Percentiles rank a stretch among this genome's conserved stretches.
These are phyloP conservation scores for Colletotrichum horii DNA, from an alignment of 2,329 filamentous ascomycete species.

Conservation along the genomic window DNA sequence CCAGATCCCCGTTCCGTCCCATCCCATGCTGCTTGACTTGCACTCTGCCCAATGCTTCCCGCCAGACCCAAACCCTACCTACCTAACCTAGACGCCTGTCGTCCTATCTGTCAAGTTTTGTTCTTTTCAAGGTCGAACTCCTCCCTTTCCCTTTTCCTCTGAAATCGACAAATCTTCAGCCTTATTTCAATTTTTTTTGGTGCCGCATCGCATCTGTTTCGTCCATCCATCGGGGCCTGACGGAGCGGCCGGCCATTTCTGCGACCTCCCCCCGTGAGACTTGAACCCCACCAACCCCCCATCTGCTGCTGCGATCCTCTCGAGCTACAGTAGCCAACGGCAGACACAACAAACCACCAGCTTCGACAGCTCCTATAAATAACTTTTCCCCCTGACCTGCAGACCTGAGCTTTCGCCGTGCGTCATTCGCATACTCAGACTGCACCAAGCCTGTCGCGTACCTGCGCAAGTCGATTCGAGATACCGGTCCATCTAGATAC, in stretches of 20 bases:
- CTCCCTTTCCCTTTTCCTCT: background rate
- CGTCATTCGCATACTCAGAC: conserved; percentile 9
- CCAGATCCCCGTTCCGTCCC: conserved; percentile 3
- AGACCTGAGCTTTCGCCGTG: conserved; percentile 14
- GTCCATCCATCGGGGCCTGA: conserved; percentile 2
- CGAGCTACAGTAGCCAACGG: conserved; percentile 6
- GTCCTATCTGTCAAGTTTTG: conserved; percentile 16
- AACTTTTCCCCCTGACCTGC: conserved; percentile 21
- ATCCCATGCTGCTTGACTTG: conserved; percentile 4
- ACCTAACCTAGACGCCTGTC: background rate
- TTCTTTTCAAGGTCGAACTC: conserved; percentile 1
- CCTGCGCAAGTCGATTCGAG: conserved; percentile 23
- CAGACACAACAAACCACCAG: conserved; percentile 17
- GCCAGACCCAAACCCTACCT: conserved; percentile 9
- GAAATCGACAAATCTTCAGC: background rate
- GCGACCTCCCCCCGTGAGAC: conserved; percentile 10
- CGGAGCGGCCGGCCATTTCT: conserved; percentile 19
- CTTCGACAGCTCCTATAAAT: conserved; percentile 28
- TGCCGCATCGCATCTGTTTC: conserved; percentile 10
- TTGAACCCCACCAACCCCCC: conserved; percentile 21
- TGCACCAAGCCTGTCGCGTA: conserved; percentile 22
- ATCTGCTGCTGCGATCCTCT: conserved; percentile 16
- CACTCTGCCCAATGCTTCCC: conserved; percentile 1
- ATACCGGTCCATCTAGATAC: conserved; percentile 10
- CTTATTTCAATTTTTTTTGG: background rate